Base-by-base conservation (phyloP, 2,329 filamentous ascomycete genomes). In the Botrytis galanthina region DNA sequence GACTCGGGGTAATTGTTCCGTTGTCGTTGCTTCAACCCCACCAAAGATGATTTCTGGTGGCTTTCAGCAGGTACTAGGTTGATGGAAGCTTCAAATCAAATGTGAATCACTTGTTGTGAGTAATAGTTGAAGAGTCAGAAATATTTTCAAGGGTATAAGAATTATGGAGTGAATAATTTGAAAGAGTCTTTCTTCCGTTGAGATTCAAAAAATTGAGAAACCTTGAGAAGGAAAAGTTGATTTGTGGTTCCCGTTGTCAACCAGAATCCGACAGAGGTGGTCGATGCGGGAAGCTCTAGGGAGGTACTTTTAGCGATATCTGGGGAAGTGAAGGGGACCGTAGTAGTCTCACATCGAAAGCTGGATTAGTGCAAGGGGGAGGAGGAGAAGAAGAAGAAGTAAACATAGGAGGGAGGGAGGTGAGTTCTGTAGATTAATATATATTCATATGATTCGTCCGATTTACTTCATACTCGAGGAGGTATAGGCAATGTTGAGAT, bases 21-120 rank as follows among this genome's bases (percentile, higher is more conserved):
- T 42, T 66, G 70, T 64, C 60, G 60, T 71, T 71, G 70, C 29
- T 44, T 57, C 16, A 64, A 71, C 70, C 46, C 70, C 70, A 71
- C 70, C 70, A 66, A 66, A 57, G 66, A 57, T 68, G 66, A 42
- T 68, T 54, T 54, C 39, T 68, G 64, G 64, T 66, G 42, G 42
- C 62, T 66, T 66, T 66, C 62, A 26, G 42, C 26, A 62, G 35
- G 39, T 29, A 16, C 51, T 51, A 39, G 32, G 26, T 37, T 37
- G 63, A 16, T 37, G n/a, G 63, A 66, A 29, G 63, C 46, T 54
- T 67, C 46, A 20, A 39, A 51, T 67, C 32, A 6, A 54, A 26
- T 67, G 46, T 22, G 64, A 67, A 67, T 67, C 32, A 39, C 44
- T 39, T 46, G 10, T 32, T 42, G 48, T 68, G 66, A 57, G 66